These are phyloP conservation scores for Nemania sp. DNA, from an alignment of 2,329 filamentous ascomycete genomes.

Conservation along the genomic window DNA sequence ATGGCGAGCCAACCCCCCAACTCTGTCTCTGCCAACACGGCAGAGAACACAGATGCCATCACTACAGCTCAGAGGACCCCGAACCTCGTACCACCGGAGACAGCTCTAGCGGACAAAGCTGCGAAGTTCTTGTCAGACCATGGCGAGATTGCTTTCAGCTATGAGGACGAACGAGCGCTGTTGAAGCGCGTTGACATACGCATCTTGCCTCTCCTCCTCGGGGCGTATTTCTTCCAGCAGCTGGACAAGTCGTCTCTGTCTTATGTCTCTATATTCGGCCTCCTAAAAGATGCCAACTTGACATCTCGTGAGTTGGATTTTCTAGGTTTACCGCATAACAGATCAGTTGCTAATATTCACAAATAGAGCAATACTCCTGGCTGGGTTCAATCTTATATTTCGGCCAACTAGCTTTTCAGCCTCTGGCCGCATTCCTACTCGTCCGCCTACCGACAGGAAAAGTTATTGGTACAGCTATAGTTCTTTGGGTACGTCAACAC, in stretches of 20 bases:
- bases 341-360: background rate
- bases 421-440: slow-evolving; percentile 54
- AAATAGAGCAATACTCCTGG: slow-evolving; percentile 56
- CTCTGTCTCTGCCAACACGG: slow-evolving; percentile 5
- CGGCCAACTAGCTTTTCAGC: slow-evolving; percentile 62
- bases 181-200: slow-evolving; percentile 53
- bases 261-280: slow-evolving; percentile 54
- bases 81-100: slow-evolving; percentile 12
- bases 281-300: slow-evolving; percentile 39
- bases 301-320: slow-evolving; percentile 21
- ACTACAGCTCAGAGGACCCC: slow-evolving; percentile 13
- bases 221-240: slow-evolving; percentile 62
- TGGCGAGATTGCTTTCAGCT: slow-evolving; percentile 47
- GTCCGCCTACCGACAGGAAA: slow-evolving; percentile 59
- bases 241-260: slow-evolving; percentile 54
- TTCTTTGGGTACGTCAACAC: slow-evolving; percentile 53
- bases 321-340: background rate
- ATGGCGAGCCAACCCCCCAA: slow-evolving; percentile 28
- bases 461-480: slow-evolving; percentile 53
- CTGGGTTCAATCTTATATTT: slow-evolving; percentile 63
- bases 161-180: slow-evolving; percentile 53
- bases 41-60: slow-evolving; percentile 28
- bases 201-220: slow-evolving; percentile 54
- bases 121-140: slow-evolving; percentile 49
- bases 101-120: slow-evolving; percentile 44